Evolutionary conservation across 305 asterid species (phyloP).

Genomic region (Plantago rigida): DNA sequence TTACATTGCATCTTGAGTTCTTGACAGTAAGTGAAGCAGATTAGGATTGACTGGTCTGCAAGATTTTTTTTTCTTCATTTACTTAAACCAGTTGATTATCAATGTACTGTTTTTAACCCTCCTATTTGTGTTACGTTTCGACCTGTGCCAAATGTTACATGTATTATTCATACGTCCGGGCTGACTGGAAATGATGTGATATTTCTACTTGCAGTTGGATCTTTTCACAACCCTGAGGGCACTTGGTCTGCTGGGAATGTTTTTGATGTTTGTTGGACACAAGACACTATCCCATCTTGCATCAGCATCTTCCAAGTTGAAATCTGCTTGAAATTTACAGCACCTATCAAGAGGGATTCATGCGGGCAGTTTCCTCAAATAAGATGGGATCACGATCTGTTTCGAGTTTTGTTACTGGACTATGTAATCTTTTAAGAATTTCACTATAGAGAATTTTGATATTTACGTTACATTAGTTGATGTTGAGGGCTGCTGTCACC

Average conservation of each 20-base stretch:
- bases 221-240: constrained; percentile 78
- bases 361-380: constrained; percentile 1
- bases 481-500: not conserved
- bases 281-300: constrained; percentile 79
- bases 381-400: constrained; percentile 21
- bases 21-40: no score
- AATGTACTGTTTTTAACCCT: no score
- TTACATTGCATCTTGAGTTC: no score
- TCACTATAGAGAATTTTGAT: constrained; percentile 27
- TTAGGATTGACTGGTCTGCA: no score
- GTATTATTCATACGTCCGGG: not conserved
- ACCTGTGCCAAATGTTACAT: no score
- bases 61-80: no score
- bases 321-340: constrained; percentile 44
- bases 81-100: no score
- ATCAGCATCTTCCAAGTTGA: constrained; percentile 67
- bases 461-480: constrained; percentile 18
- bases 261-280: constrained; percentile 86
- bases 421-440: constrained; percentile 23
- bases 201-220: constrained; percentile 57
- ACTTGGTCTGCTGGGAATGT: constrained; percentile 68
- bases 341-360: constrained; percentile 14
- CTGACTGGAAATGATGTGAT: constrained; percentile 6
- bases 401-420: constrained; percentile 28
- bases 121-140: no score